Evolutionary conservation across 1,284 basidiomycete genomes (phyloP).

Genomic region (Malassezia pachydermatis): DNA sequence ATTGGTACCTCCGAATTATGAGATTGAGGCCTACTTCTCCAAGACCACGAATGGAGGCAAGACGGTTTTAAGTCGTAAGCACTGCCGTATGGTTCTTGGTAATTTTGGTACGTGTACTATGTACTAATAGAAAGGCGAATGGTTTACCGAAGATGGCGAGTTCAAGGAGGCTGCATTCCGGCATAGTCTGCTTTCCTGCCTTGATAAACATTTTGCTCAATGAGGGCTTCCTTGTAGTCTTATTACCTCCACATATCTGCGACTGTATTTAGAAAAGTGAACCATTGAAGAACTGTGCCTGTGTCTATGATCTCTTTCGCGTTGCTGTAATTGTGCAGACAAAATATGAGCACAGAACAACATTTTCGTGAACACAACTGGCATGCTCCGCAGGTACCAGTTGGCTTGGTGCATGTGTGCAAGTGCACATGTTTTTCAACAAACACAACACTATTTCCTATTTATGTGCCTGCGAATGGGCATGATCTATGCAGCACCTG

Average conservation of each 20-base stretch:
- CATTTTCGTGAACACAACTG: slow-evolving; percentile 3
- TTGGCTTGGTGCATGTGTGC: slow-evolving; percentile 32
- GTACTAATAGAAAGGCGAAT: slow-evolving; percentile 29
- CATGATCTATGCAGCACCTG: slow-evolving; percentile 43
- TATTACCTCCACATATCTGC: background rate
- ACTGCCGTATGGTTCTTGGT: slow-evolving; percentile 24
- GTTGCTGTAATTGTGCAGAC: too few species aligned
- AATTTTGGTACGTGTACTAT: slow-evolving; percentile 30
- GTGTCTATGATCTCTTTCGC: too few species aligned
- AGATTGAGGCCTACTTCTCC: slow-evolving; percentile 28
- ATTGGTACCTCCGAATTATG: slow-evolving; percentile 34
- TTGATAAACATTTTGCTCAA: slow-evolving; percentile 30
- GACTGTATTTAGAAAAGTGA: background rate
- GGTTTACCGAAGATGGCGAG: slow-evolving; percentile 44
- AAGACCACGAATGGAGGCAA: slow-evolving; percentile 26
- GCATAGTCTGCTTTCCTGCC: slow-evolving; percentile 25
- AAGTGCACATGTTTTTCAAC: slow-evolving; percentile 48
- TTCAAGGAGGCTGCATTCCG: slow-evolving; percentile 36
- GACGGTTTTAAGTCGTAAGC: slow-evolving; percentile 20
- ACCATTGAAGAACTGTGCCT: background rate
- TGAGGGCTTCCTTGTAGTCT: too few species aligned
- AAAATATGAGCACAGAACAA: background rate
- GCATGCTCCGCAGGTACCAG: too few species aligned
- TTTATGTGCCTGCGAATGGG: slow-evolving; percentile 29
- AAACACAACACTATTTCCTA: slow-evolving; percentile 45